These are phyloP conservation scores for Paulownia fortunei DNA, from an alignment of 257 asterid genomes.

Conservation along the genomic window DNA sequence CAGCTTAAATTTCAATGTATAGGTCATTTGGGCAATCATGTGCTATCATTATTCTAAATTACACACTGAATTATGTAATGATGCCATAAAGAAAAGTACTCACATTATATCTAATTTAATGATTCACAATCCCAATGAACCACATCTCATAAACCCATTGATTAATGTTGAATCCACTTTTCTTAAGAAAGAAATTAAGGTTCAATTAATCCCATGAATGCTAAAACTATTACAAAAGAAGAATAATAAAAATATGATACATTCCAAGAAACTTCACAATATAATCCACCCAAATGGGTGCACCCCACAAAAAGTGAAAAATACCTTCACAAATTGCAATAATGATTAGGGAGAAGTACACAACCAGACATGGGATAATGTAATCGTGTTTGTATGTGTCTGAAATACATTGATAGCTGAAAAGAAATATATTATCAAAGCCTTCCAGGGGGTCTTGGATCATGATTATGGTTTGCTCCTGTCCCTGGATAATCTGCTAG, in stretches of 20 bases:
- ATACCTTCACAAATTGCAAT: not conserved
- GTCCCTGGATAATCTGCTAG: constrained; percentile 48
- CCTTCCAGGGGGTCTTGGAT: constrained; percentile 38
- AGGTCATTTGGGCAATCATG: too few relatives aligned
- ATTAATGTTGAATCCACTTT: not conserved
- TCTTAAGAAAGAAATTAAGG: not conserved
- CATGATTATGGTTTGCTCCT: constrained; percentile 48
- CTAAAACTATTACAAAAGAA: not conserved
- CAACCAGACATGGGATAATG: not conserved
- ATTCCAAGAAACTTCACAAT: not conserved
- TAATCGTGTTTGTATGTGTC: not conserved
- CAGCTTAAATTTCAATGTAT: too few relatives aligned
- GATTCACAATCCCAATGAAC: not conserved
- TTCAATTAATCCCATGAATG: not conserved
- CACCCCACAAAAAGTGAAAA: not conserved
- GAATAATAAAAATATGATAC: not conserved
- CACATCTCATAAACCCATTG: too few relatives aligned
- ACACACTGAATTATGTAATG: too few relatives aligned
- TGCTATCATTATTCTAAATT: too few relatives aligned
- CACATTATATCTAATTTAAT: too few relatives aligned
- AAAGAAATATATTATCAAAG: not conserved
- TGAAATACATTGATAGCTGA: constrained; percentile 1
- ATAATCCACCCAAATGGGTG: not conserved
- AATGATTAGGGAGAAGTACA: not conserved
- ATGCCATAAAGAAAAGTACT: too few relatives aligned